Evolutionary conservation across 345 rosid genomes (phyloP), one percentile per base, ranked within the genome.

Genomic region (Carallia brachiata): DNA sequence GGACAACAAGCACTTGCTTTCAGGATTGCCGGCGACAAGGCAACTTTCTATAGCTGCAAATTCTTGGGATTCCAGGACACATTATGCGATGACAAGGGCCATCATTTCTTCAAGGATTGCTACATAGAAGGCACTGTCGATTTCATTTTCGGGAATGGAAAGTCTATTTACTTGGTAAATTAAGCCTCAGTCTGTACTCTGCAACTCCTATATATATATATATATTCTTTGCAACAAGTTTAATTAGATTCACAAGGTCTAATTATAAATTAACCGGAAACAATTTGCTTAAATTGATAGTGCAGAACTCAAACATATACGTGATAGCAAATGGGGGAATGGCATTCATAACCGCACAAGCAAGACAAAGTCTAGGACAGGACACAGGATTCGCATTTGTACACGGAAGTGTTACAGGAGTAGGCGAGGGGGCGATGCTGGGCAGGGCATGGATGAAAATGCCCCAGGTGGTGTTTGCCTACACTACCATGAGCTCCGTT

Each of bases 281-380:
- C 27, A 28, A 55, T 55, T 55, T 55, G 30, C 16, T 23, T 4
- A 52, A 27, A 40, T 34, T 44, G 36, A 23, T 23, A 23, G 6
- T 53, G 74, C 69, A 89, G 91, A 72, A 66, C 19, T 74, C 88
- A 1, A 54, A 73, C 19, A 3, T 87, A 58, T 71, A 79, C 17
- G 85, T 80, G 28, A 53, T 83, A 7, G 79, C 70, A 32, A 81
- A 82, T 15, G 18, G 27, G 0, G 80, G 84, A 34, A 5, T 80
- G 52, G 77, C 81, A 19, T 81, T 84, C 23, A 88, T 93, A 65
- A 67, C 93, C 1, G 91, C 97, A 5, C 92, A 90, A 7, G 93
- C 81, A 4, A 84, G 91, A 70, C 0, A 59, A 5, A 78, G 63
- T 27, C 1, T 4, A 0, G 18, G 34, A 0, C 86, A 87, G 31